Evolutionary conservation across 1,284 basidiomycete genomes (phyloP).

Genomic region (Ganoderma sp.): DNA sequence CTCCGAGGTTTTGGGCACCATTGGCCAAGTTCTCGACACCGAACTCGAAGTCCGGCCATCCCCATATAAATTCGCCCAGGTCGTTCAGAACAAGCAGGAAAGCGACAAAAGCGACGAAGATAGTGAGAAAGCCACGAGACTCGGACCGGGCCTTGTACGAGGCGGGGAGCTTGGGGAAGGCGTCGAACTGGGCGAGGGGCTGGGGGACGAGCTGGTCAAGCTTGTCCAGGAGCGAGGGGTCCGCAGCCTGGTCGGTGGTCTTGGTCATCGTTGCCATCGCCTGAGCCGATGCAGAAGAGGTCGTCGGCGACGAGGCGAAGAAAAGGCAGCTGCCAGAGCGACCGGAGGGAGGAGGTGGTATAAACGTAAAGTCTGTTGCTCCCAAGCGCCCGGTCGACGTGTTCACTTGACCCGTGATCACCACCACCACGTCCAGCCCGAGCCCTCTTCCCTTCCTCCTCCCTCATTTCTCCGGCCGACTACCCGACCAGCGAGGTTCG

Average conservation of each 20-base stretch:
- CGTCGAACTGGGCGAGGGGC: conserved; percentile 70
- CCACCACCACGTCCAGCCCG: neutral
- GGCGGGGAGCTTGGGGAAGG: conserved; percentile 88
- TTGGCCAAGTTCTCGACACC: conserved; percentile 68
- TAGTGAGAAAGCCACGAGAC: conserved; percentile 86
- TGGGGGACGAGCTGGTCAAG: conserved; percentile 64
- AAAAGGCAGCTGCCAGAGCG: conserved; percentile 29
- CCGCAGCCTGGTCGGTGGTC: conserved; percentile 32
- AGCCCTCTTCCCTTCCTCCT: conserved; percentile 4
- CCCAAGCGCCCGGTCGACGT: conserved; percentile 29
- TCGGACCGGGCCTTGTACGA: conserved; percentile 88
- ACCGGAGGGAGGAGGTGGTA: conserved; percentile 25
- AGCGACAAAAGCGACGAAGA: conserved; percentile 77
- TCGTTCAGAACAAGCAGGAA: conserved; percentile 85
- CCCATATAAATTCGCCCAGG: conserved; percentile 88
- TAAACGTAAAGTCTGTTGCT: conserved; percentile 22
- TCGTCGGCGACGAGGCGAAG: conserved; percentile 22
- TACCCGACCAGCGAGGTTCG: conserved; percentile 29
- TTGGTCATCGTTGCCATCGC: conserved; percentile 33
- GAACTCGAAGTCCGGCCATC: conserved; percentile 88
- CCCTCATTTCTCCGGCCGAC: conserved; percentile 4
- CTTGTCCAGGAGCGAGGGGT: conserved; percentile 53
- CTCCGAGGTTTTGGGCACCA: conserved; percentile 71
- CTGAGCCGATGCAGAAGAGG: conserved; percentile 1
- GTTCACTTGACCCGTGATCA: conserved; percentile 28